Evolutionary conservation across 139 green algal genomes (phyloP), one percentile per base, ranked within the genome.

Genomic region (Asterochloris erici): DNA sequence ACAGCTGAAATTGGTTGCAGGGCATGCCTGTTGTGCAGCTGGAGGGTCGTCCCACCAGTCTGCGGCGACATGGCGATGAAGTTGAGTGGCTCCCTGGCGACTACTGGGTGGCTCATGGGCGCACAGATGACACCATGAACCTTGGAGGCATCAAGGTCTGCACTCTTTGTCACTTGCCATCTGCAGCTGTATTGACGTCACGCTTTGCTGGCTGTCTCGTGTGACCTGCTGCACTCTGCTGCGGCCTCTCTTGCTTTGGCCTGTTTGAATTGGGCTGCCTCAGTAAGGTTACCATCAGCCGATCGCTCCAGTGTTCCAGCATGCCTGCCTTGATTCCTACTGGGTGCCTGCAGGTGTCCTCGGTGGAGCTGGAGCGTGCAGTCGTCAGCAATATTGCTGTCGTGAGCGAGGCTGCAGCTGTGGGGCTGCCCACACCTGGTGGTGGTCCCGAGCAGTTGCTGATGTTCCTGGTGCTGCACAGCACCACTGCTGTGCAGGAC

Each of bases 41-140:
- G 76, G 76, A 23, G 13, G 76, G 76, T 0, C 12, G 13, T 10
- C 13, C 16, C 12, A 26, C 60, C 24, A 61, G 60, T 68, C 88
- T 99, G 84, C 87, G 96, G 54, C 90, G 95, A 17, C 96, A 99
- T 79, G 96, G 96, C 0, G 96, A 99, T 78, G 93, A 95, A 87
- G 24, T 99, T 74, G 87, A 92, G 86, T 86, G 87, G 54, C 81
- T 96, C 75, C 79, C 88, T 0, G 85, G 89, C 0, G 93, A 93
- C 47, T 94, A 88, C 81, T 95, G 91, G 74, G 73, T 64, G 0
- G 94, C 95, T 0, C 91, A 91, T n/a, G 96, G 96, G 0, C 86
- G 95, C 13, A 89, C 86, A 27, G 96, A 99, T 82, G 95, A 99
- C 90, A 98, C 96, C 6, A 99, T 99, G 96, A 99, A 99, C 90